Percentiles rank a stretch among this genome's conserved stretches.
Evolutionary conservation across 495 filamentous ascomycete species (phyloP).

Genomic region (Melanomma pulvis-pyrius): DNA sequence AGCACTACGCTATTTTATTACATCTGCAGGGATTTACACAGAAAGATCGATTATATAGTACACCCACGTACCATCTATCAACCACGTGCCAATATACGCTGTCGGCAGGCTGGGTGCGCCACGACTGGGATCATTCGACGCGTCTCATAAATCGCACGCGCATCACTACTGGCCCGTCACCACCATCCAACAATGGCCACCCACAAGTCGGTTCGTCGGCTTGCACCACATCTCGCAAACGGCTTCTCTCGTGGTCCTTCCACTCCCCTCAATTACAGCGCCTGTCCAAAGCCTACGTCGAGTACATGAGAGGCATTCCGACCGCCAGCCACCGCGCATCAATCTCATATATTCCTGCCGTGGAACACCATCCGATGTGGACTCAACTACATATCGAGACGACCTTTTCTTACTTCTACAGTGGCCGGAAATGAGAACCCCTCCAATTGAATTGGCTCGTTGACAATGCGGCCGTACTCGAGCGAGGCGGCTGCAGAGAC

Average conservation of each 20-base stretch:
- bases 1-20: neutral
- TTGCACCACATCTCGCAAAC: constrained; percentile 28
- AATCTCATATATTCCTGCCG: constrained; percentile 36
- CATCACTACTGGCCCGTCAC: neutral
- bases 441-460: constrained; percentile 20
- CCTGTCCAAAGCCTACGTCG: constrained; percentile 24
- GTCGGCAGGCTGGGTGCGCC: too few relatives aligned
- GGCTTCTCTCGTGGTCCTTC: constrained; percentile 29
- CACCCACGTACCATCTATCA: too few relatives aligned
- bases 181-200: neutral
- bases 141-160: neutral
- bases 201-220: neutral
- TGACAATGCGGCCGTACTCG: constrained; percentile 25
- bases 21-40: too few relatives aligned
- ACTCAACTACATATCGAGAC: neutral
- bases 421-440: neutral
- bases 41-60: too few relatives aligned
- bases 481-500: constrained; percentile 17
- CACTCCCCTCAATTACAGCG: constrained; percentile 20
- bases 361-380: constrained; percentile 8
- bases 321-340: constrained; percentile 33
- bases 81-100: too few relatives aligned
- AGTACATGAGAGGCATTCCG: constrained; percentile 20
- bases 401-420: neutral
- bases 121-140: neutral